Base-by-base conservation (phyloP, 352 stramenopile genomes). In the Phytophthora idaei region DNA sequence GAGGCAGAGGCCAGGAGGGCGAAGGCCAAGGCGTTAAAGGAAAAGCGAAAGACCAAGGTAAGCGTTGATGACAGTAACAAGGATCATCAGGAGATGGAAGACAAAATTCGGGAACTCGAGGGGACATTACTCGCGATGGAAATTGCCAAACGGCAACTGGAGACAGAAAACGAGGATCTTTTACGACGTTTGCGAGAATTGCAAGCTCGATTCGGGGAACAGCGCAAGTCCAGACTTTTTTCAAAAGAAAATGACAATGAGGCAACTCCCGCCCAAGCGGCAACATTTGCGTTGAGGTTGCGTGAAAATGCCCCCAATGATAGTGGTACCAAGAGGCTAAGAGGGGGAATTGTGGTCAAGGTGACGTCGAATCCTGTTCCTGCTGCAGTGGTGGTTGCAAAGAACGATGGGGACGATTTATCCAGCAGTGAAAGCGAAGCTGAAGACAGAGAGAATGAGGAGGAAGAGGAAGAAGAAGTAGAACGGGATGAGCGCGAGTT, bases 161-260 rank as follows among this genome's bases (percentile, higher is more conserved):
- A 92, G 62, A 44, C 55, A 5, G 83, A 92, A 51, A 90, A 92
- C 64, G 67, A 64, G 9, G 81, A 87, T 31, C 74, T 92, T 0
- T 62, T 58, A 31, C 64, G 67, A 14, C 80, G 85, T 21, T 71
- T 90, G 5, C 64, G 75, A 1, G 81, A 89, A 7, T 28, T 92
- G 17, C 74, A 89, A 60, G 53, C 69, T 42, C 80, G 78, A 25
- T 69, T 76, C 3, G 54, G 76, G 39, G 21, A 78, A 62, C 45
- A 66, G 57, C 49, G 67, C 58, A 59, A 67, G 41, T 50, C 28
- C 17, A 71, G 29, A 45, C 0, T 15, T 7, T 44, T 45, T 4
- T 11, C 17, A 1, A 49, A 39, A 12, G 64, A 69, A 31, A 28
- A 56, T 12, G 50, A 27, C 25, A 39, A 1, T 10, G 68, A 73